Conservation (phyloP, 192 early-diverging fungal species). For the Phlyctochytrium planicorne region DNA sequence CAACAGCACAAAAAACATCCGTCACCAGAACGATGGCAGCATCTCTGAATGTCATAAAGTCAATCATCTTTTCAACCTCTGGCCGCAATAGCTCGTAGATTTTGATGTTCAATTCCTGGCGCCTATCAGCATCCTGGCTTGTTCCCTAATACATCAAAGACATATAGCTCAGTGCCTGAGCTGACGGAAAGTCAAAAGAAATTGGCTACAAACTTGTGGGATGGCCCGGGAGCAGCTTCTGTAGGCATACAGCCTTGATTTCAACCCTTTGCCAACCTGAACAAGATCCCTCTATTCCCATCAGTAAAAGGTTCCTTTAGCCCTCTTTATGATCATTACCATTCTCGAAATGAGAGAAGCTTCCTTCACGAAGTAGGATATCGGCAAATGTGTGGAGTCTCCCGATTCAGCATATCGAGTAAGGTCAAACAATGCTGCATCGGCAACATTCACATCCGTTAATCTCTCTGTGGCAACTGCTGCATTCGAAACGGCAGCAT, state of each 20-base stretch:
- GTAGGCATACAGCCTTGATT: conserved; percentile 44
- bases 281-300: conserved; percentile 39
- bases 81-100: conserved; percentile 41
- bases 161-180: background rate
- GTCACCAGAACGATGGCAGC: conserved; percentile 20
- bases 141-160: conserved; percentile 18
- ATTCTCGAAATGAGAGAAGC: conserved; percentile 31
- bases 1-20: conserved; percentile 28
- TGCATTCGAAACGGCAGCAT: too few species aligned
- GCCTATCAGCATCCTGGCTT: conserved; percentile 32
- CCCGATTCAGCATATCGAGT: conserved; percentile 28
- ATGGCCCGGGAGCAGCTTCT: conserved; percentile 43
- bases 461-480: too few species aligned
- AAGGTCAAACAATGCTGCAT: conserved; percentile 24
- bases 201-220: conserved; percentile 48
- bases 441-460: conserved; percentile 37
- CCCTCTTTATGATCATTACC: conserved; percentile 21
- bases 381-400: background rate
- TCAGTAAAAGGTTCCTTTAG: background rate
- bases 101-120: conserved; percentile 23
- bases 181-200: too few species aligned
- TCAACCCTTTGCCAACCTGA: conserved; percentile 34
- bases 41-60: conserved; percentile 48
- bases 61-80: conserved; percentile 42
- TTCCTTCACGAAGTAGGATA: conserved; percentile 34